Percentiles rank a stretch among this genome's conserved stretches.
Conservation (phyloP, 2,329 filamentous ascomycete genomes). For the Metarhizium sp. region DNA sequence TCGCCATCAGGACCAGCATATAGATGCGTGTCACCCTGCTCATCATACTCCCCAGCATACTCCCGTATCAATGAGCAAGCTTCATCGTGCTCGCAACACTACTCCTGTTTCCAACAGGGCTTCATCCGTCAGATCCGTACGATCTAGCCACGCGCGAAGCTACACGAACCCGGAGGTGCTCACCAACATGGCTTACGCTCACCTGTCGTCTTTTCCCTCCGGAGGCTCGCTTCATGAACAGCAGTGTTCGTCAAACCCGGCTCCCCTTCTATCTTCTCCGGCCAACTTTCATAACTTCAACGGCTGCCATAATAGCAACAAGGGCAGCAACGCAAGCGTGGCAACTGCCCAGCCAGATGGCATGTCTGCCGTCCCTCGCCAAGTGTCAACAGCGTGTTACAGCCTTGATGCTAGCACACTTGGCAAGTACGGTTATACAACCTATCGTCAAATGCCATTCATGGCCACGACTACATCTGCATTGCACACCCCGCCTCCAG, state of each 20-base stretch:
- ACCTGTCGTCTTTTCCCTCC: conserved; percentile 28
- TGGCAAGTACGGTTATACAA: conserved; percentile 71
- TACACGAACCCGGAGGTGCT: conserved; percentile 53
- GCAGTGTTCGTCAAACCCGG: conserved; percentile 16
- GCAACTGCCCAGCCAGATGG: conserved; percentile 7
- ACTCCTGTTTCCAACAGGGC: conserved; percentile 16
- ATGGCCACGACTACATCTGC: conserved; percentile 9
- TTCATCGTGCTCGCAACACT: conserved; percentile 5
- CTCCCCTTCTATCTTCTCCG: conserved; percentile 57
- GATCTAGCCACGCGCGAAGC: conserved; percentile 45
- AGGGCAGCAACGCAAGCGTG: background rate
- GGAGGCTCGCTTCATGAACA: conserved; percentile 9
- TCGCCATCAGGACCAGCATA: conserved; percentile 71
- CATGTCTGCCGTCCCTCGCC: conserved; percentile 27
- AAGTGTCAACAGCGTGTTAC: conserved; percentile 51
- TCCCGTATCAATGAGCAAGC: conserved; percentile 1
- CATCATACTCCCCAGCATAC: conserved; percentile 4
- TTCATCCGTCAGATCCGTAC: conserved; percentile 18
- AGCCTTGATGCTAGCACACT: conserved; percentile 58
- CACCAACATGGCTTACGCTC: conserved; percentile 25
- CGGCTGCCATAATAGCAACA: conserved; percentile 1
- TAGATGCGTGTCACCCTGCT: conserved; percentile 33
- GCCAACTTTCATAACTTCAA: conserved; percentile 41
- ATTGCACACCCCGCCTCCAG: conserved; percentile 12
- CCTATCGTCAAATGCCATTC: conserved; percentile 65